Percentiles rank a stretch among this genome's conserved stretches.
Evolutionary conservation across 2,329 filamentous ascomycete species (phyloP).

Genomic region (Epichloe sylvatica): DNA sequence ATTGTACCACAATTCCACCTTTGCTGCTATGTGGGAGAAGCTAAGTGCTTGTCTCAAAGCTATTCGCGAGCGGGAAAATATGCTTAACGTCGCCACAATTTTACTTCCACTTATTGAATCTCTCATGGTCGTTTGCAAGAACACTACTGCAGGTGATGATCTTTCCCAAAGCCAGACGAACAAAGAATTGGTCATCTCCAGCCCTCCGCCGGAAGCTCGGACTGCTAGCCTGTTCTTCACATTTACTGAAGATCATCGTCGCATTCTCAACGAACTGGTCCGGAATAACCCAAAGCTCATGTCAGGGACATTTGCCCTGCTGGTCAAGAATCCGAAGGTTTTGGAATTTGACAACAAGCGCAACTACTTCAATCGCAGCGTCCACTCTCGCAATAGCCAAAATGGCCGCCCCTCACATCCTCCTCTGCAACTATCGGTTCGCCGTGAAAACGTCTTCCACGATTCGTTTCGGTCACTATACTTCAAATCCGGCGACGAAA

Average conservation of each 20-base stretch:
- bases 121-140: constrained; percentile 98
- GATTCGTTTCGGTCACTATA: constrained; percentile 98
- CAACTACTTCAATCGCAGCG: constrained; percentile 92
- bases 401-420: constrained; percentile 58
- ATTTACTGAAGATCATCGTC: constrained; percentile 94
- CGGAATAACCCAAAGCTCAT: constrained; percentile 95
- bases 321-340: constrained; percentile 98
- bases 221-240: constrained; percentile 91
- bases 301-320: constrained; percentile 90
- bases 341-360: constrained; percentile 99
- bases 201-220: constrained; percentile 59
- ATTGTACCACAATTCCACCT: constrained; percentile 82
- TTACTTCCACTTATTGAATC: constrained; percentile 88
- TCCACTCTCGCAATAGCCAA: constrained; percentile 56
- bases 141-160: constrained; percentile 67
- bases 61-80: constrained; percentile 83
- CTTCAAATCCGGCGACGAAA: constrained; percentile 91
- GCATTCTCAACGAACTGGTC: constrained; percentile 94
- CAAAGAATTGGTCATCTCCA: constrained; percentile 61
- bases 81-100: constrained; percentile 95
- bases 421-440: constrained; percentile 69
- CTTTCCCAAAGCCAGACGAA: constrained; percentile 33
- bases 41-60: constrained; percentile 77
- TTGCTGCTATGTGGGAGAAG: constrained; percentile 82
- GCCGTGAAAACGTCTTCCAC: constrained; percentile 90